These are phyloP conservation scores for Cercospora brassicicola DNA, from an alignment of 2,329 filamentous ascomycete species.

Conservation along the genomic window DNA sequence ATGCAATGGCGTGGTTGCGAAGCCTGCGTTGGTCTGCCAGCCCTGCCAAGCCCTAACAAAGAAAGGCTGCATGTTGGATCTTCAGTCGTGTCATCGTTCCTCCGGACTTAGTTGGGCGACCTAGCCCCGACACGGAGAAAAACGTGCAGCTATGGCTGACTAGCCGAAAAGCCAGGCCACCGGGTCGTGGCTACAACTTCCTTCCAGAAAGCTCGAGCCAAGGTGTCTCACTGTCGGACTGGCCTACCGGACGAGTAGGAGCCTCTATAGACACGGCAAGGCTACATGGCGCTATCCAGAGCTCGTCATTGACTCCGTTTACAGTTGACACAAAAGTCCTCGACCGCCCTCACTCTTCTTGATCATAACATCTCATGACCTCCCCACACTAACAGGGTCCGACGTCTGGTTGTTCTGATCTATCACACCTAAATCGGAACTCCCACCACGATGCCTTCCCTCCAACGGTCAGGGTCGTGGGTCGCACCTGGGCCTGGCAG, in stretches of 20 bases:
- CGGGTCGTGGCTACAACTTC: not conserved
- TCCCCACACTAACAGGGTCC: not conserved
- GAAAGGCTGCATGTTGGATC: not conserved
- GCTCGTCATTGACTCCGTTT: not conserved
- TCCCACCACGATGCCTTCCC: slow-evolving; percentile 5
- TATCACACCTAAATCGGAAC: slow-evolving; percentile 4
- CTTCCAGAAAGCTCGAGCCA: not conserved
- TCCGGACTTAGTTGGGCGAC: not conserved
- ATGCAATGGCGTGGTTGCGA: not conserved
- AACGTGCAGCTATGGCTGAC: not conserved
- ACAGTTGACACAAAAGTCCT: not conserved
- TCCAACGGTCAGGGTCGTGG: slow-evolving; percentile 17
- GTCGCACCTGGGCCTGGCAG: slow-evolving; percentile 17
- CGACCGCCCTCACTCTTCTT: not conserved
- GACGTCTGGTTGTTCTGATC: slow-evolving; percentile 9
- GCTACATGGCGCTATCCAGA: not conserved
- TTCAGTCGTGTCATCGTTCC: not conserved
- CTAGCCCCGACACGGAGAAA: not conserved
- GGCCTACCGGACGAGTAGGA: not conserved
- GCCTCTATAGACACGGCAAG: not conserved
- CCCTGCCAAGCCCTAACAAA: not conserved
- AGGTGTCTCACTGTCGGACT: not conserved
- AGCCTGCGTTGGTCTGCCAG: not conserved
- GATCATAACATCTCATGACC: not conserved
- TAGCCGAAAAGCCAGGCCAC: not conserved